Percentiles rank a stretch among this genome's conserved stretches.
These are phyloP conservation scores for Salix brachista DNA, from an alignment of 345 rosid genomes.

Conservation along the genomic window DNA sequence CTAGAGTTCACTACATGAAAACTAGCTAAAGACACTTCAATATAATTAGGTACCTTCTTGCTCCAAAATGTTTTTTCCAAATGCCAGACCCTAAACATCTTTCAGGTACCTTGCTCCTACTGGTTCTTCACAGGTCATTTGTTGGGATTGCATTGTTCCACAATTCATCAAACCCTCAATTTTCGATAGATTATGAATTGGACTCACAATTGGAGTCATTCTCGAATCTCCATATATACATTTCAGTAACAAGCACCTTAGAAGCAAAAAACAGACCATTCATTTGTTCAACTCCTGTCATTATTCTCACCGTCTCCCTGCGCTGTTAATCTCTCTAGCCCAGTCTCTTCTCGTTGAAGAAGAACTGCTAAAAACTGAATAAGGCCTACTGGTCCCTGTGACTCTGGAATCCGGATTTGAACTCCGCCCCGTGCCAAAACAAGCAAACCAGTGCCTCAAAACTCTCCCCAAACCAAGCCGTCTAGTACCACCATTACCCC, in stretches of 20 bases:
- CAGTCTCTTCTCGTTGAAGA: conserved; percentile 30
- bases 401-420: conserved; percentile 27
- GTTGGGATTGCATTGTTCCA: not conserved
- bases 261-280: not conserved
- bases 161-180: not conserved
- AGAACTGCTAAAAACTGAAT: conserved; percentile 5
- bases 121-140: not conserved
- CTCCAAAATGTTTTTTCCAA: not conserved
- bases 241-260: not conserved
- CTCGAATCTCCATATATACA: conserved; percentile 5
- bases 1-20: not conserved
- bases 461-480: conserved; percentile 1
- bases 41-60: not conserved
- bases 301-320: conserved; percentile 14
- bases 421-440: conserved; percentile 16
- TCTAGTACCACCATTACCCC: conserved; percentile 14
- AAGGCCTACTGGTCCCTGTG: conserved; percentile 15
- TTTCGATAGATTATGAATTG: not conserved
- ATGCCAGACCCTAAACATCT: not conserved
- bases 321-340: conserved; percentile 19
- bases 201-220: not conserved
- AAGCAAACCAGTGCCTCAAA: conserved; percentile 24
- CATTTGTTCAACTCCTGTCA: not conserved
- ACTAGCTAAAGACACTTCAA: not conserved
- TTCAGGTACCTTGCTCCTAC: not conserved